These are phyloP conservation scores for Chrysopogon serrulatus DNA, from an alignment of 176 grass and related monocot genomes.

Conservation along the genomic window DNA sequence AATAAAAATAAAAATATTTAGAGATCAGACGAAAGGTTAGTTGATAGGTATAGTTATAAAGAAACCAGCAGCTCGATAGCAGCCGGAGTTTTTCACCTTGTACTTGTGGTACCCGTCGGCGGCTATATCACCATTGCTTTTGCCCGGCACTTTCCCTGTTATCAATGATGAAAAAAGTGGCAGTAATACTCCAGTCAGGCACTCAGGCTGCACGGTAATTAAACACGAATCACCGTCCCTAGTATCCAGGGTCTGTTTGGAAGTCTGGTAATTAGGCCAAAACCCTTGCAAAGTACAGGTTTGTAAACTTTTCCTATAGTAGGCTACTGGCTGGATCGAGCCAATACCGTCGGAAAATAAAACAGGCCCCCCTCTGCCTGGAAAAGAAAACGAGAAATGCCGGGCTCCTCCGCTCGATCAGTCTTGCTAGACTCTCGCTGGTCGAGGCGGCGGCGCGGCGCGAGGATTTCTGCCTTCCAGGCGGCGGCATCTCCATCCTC, in stretches of 20 bases:
- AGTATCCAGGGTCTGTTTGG: too few species aligned
- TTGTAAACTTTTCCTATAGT: too few species aligned
- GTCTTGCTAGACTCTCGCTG: too few species aligned
- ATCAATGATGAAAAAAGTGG: neutral
- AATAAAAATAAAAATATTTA: neutral
- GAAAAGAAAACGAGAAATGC: too few species aligned
- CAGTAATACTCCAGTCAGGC: neutral
- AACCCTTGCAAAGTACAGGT: too few species aligned
- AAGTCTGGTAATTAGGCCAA: too few species aligned
- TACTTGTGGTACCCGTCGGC: conserved; percentile 65
- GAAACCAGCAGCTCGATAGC: neutral
- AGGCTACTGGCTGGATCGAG: too few species aligned
- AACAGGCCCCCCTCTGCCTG: too few species aligned
- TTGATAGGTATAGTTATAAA: neutral
- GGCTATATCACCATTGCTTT: conserved; percentile 53
- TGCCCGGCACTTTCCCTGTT: conserved; percentile 45
- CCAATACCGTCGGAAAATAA: too few species aligned
- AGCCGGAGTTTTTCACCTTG: conserved; percentile 28
- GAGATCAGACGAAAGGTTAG: neutral
- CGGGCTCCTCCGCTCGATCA: too few species aligned
- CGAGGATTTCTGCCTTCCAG: too few species aligned
- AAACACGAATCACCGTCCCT: neutral
- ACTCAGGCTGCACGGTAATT: neutral
- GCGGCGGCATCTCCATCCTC: conserved; percentile 48
- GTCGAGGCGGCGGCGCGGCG: too few species aligned